Base-by-base conservation (phyloP, 192 early-diverging fungal genomes). In the Rhizoclosmatium globosum region DNA sequence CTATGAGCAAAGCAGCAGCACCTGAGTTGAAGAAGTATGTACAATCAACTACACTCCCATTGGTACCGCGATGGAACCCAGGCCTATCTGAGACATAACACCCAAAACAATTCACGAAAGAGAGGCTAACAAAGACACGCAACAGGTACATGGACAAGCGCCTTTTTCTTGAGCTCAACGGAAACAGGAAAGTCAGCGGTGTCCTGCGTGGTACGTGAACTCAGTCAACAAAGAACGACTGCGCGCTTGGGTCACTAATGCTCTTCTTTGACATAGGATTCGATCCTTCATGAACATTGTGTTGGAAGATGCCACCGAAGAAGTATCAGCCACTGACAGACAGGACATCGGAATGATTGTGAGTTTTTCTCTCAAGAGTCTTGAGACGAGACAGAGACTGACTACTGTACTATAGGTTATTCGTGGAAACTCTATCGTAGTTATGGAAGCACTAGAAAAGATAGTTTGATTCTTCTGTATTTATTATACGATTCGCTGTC, bases 251-350 rank as follows among this genome's bases (percentile, higher is more conserved):
- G 15, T 57, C 47, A 11, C 19, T 41, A 23, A 13, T 13, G 0
- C 17, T 17, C 6, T 13, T 0, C 50, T 13, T 71, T 45, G 31
- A 13, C 23, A 17, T 68, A 89, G 90, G 98, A n/a, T 99, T 91
- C 80, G 98, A 99, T 81, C 93, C 98, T 99, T 99, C 87, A 97
- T 99, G 98, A 99, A 99, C 88, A 81, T 99, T 76, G 96, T 98
- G 46, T 83, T 99, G 76, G 97, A 96, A 71, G 95, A 98, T 53
- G 91, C 96, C 39, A 86, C 92, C 43, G 97, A 99, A 82, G 92
- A 94, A 70, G 84, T 93, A 19, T 86, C 86, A 4, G 89, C 88
- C 1, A 88, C 87, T 38, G 91, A 95, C 71, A 90, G 87, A 58
- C 74, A 87, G n/a, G 75, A 89, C 0, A 93, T 99, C 60, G 97